Percentiles rank a stretch among this genome's conserved stretches.
Conservation (phyloP, 129 eudicot genomes). For the Chrysanthemum lavandulifolium region DNA sequence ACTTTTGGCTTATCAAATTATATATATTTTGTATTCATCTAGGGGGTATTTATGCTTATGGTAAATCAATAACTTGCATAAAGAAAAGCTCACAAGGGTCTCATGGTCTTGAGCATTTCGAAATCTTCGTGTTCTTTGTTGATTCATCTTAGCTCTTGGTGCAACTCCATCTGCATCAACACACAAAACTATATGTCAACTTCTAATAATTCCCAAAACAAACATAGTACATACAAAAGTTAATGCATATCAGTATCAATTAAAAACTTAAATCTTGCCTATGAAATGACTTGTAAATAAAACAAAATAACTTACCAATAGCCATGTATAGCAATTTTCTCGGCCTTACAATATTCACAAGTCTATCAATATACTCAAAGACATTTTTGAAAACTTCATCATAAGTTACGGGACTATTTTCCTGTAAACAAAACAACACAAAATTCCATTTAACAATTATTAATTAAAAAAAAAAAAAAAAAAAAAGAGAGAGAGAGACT, state of each 20-base stretch:
- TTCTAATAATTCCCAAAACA: no score
- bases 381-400: conserved; percentile 49
- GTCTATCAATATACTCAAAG: conserved; percentile 51
- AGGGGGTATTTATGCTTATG: no score
- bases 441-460: not conserved
- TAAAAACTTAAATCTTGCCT: not conserved
- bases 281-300: not conserved
- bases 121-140: conserved; percentile 57
- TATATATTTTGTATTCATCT: no score
- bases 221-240: not conserved
- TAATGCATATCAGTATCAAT: not conserved
- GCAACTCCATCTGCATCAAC: conserved; percentile 63
- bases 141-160: conserved; percentile 75
- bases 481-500: not conserved
- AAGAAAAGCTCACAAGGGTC: conserved; percentile 28
- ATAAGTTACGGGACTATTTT: conserved; percentile 35
- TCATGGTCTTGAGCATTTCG: conserved; percentile 36
- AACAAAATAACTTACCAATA: conserved; percentile 41
- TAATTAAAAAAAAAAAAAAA: not conserved
- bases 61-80: no score
- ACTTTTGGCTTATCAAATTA: no score
- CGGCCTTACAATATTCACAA: conserved; percentile 55
- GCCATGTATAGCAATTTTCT: conserved; percentile 60
- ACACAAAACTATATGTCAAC: not conserved
- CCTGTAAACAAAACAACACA: conserved; percentile 21